Evolutionary conservation across 2,329 filamentous ascomycete genomes (phyloP), one percentile per base, ranked within the genome.

Genomic region (Pseudocercospora fijiensis): DNA sequence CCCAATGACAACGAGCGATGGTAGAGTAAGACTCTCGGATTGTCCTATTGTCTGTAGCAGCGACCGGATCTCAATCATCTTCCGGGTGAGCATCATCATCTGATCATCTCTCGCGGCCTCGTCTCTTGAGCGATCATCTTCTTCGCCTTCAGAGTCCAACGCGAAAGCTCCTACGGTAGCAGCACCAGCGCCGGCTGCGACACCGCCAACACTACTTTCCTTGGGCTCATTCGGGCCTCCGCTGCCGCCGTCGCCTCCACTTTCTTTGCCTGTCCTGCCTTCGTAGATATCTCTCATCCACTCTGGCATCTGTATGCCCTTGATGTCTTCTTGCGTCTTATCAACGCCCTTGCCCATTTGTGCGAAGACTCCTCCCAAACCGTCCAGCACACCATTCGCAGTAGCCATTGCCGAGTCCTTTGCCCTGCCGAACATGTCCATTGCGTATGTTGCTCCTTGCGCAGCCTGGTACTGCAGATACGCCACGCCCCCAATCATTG

Each of bases 21-120:
- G 95, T 22, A 99, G 81, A 0, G 90, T 94, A 67, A 99, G 81
- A 2, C 91, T 87, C 68, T 90, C 92, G 0, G 93, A 96, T 80
- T 99, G 94, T 33, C 93, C 96, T 53, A 99, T 90, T 26, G 89
- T 91, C 74, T 96, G 90, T 24, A 99, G 83, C 62, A 99, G 91
- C 70, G 89, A 93, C 70, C 96, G 85, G 62, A 99, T 98, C 81
- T 99, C 95, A 73, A 99, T 99, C 95, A 99, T 99, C 80, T 98
- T 98, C 81, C 95, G 94, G 1, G 96, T 99, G 73, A 99, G 82
- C 70, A 97, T 84, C 95, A 99, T 99, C 94, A 99, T 99, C 78
- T 99, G 95, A 76, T 99, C 95, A 73, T 99, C 95, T 72, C 88
- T 87, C 18, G 92, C 91, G 56, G 85, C 83, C 73, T 90, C 87